Evolutionary conservation across 2,329 filamentous ascomycete species (phyloP), one percentile per base, ranked within the genome.

Genomic region (Exophiala sideris): DNA sequence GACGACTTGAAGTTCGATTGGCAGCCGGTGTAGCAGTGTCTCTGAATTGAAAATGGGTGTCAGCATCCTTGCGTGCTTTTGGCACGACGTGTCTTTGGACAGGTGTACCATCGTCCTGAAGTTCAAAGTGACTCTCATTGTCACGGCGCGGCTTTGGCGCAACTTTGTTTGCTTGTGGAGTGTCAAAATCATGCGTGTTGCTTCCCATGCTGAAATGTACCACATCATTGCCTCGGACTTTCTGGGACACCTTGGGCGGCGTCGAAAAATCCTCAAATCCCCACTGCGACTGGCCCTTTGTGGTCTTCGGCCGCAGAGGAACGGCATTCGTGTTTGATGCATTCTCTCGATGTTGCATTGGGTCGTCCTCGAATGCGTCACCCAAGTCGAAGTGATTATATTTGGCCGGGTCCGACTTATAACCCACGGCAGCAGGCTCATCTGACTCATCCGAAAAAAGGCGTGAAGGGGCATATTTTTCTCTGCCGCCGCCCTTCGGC

Each of bases 201-300:
- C 86, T 84, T 63, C 86, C 87, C 83, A 89, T 95, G 56, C 78
- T 80, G 68, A 85, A 84, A 69, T 94, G 87, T 51, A 88, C 86
- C 56, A 85, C 80, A 57, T 94, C 85, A 66, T 90, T 83, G 36
- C 79, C 75, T 56, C 85, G 80, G 49, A 80, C 69, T 70, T 86
- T 88, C 42, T 78, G 74, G 3, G 80, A 78, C 45, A 82, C 76
- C 77, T 95, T 96, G 61, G 86, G 81, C 0, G 92, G 92, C 0
- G 91, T 96, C 12, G 77, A 76, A 65, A 95, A 95, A 72, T 96
- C 91, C 57, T 89, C 83, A 70, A 97, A 97, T 45, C 84, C 84
- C 91, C 92, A 96, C 58, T 89, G 86, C 60, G 84, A 84, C 55
- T 79, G 76, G 67, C 89, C 85, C 14, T 59, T 60, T 39, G 50